These are phyloP conservation scores for Phyllachora maydis DNA, from an alignment of 2,329 filamentous ascomycete species.

Conservation along the genomic window DNA sequence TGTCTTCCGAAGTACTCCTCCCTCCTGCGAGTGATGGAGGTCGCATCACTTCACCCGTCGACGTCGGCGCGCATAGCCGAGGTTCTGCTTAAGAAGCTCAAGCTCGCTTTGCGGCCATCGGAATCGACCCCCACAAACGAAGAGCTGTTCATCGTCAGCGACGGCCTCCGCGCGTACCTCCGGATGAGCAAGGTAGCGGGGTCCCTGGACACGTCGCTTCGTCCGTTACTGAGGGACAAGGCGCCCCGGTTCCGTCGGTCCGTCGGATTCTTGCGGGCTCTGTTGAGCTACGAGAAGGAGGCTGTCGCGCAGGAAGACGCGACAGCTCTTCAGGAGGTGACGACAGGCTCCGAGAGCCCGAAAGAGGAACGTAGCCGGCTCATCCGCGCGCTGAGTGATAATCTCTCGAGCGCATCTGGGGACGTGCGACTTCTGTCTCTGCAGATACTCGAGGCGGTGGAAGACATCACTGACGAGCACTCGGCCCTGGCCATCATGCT, in stretches of 20 bases:
- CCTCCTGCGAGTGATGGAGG: conserved; percentile 40
- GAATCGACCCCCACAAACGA: conserved; percentile 37
- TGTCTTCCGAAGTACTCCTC: conserved; percentile 49
- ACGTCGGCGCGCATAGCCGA: conserved; percentile 46
- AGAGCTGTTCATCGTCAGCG: conserved; percentile 53
- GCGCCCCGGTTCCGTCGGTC: conserved; percentile 45
- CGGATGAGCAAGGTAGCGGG: conserved; percentile 39
- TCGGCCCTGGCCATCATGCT: conserved; percentile 44
- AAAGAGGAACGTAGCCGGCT: conserved; percentile 39
- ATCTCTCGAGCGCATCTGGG: conserved; percentile 57
- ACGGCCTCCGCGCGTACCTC: conserved; percentile 54
- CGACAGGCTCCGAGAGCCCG: conserved; percentile 16
- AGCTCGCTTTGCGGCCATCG: conserved; percentile 40
- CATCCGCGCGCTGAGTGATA: conserved; percentile 43
- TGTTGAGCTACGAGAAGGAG: conserved; percentile 30
- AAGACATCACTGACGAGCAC: conserved; percentile 24
- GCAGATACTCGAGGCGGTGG: conserved; percentile 45
- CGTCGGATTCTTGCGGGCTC: conserved; percentile 43
- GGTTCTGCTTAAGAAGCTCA: conserved; percentile 43
- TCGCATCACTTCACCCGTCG: conserved; percentile 41
- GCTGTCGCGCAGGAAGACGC: conserved; percentile 7
- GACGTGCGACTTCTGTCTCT: conserved; percentile 54
- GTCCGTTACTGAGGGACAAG: conserved; percentile 42
- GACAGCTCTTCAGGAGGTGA: conserved; percentile 8
- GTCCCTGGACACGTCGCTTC: conserved; percentile 37